Percentiles rank a stretch among this genome's conserved stretches.
phyloP scores from a whole-genome alignment of 2,329 filamentous ascomycete species.

The Trichothecium roseum region DNA sequence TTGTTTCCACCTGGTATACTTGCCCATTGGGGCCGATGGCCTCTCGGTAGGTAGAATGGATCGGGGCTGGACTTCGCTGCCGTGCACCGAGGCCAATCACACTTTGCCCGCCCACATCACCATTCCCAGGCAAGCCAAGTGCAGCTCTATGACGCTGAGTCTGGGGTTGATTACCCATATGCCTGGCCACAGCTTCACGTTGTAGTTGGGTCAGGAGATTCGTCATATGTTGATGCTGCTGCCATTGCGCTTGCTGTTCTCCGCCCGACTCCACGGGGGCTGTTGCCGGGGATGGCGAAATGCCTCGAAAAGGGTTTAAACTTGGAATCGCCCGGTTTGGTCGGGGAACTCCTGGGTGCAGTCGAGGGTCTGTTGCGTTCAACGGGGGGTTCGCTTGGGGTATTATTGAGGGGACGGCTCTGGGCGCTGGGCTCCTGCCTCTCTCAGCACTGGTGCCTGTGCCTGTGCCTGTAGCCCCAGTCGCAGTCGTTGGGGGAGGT shows the following conservation, averaged over 20 bases:
- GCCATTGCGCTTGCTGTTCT: slow-evolving; percentile 4
- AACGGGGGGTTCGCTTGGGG: slow-evolving; percentile 11
- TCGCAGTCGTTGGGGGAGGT: slow-evolving; percentile 11
- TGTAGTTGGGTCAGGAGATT: slow-evolving; percentile 37
- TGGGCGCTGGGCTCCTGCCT: slow-evolving; percentile 16
- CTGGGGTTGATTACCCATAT: slow-evolving; percentile 23
- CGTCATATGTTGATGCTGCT: slow-evolving; percentile 30
- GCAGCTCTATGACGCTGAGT: slow-evolving; percentile 30
- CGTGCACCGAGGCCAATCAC: slow-evolving; percentile 5
- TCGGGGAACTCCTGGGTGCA: slow-evolving; percentile 16
- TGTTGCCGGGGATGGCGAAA: slow-evolving; percentile 6
- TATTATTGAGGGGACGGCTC: slow-evolving; percentile 11
- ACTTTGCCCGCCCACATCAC: slow-evolving; percentile 15
- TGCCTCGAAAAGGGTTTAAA: slow-evolving; percentile 18
- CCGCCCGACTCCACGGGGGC: not conserved
- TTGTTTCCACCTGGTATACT: slow-evolving; percentile 23
- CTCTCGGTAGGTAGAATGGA: slow-evolving; percentile 21
- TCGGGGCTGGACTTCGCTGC: slow-evolving; percentile 20
- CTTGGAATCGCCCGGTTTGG: slow-evolving; percentile 17
- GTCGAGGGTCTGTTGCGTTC: slow-evolving; percentile 15
- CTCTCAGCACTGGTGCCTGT: slow-evolving; percentile 8
- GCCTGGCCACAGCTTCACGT: slow-evolving; percentile 31
- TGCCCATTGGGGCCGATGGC: slow-evolving; percentile 20
- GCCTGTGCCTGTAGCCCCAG: slow-evolving; percentile 4
- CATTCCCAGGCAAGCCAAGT: slow-evolving; percentile 28